Conservation (phyloP, 768 basidiomycete species). For the Boletus rex-veris region DNA sequence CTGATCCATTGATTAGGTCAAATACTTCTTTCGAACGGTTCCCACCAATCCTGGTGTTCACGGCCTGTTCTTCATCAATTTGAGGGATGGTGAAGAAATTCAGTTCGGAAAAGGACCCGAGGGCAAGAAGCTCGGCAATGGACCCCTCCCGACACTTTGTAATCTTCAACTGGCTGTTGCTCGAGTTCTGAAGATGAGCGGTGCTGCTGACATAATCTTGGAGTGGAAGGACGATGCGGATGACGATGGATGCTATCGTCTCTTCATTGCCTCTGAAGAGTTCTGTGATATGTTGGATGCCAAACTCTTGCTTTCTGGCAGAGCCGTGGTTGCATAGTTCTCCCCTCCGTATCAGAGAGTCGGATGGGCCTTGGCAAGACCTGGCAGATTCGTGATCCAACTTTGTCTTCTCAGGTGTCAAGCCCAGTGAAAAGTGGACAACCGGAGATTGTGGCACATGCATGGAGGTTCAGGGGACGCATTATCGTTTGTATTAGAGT, state of each 20-base stretch:
- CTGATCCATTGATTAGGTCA: background rate
- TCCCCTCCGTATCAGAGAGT: background rate
- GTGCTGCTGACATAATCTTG: conserved; percentile 5
- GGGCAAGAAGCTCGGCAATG: background rate
- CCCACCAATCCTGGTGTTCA: background rate
- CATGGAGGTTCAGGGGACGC: no score
- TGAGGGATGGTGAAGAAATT: conserved; percentile 5
- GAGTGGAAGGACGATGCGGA: conserved; percentile 3
- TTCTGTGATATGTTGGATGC: background rate
- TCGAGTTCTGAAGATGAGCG: conserved; percentile 7
- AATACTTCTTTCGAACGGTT: background rate
- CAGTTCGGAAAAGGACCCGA: background rate
- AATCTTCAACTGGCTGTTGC: conserved; percentile 6
- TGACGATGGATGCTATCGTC: background rate
- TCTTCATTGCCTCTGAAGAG: background rate
- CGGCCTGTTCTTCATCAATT: background rate
- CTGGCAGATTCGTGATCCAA: background rate
- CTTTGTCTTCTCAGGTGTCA: no score
- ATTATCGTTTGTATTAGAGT: no score
- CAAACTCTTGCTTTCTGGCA: background rate
- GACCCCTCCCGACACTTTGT: background rate
- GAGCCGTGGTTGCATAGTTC: background rate
- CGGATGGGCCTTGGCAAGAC: background rate
- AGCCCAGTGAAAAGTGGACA: no score
- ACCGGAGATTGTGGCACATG: no score